These are phyloP conservation scores for Cadophora luteo-olivacea DNA, from an alignment of 2,329 filamentous ascomycete genomes.

Conservation along the genomic window DNA sequence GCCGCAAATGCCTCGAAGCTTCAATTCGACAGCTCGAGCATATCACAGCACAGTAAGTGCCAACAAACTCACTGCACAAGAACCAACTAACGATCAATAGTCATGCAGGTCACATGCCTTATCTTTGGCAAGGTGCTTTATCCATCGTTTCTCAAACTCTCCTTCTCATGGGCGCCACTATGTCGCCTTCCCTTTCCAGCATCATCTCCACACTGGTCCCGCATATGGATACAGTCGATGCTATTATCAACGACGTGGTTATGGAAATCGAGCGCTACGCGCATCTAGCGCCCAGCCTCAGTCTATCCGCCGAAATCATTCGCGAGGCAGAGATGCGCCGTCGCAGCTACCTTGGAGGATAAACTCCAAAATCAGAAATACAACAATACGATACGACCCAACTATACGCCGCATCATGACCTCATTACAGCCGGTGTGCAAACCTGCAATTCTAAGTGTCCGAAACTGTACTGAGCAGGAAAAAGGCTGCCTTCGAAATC, in stretches of 20 bases:
- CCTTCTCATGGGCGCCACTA: constrained; percentile 83
- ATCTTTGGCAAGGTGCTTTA: constrained; percentile 84
- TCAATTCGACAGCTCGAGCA: constrained; percentile 81
- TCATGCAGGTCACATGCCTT: constrained; percentile 83
- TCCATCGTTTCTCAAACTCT: constrained; percentile 84
- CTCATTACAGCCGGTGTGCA: background rate
- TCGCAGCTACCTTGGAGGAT: constrained; percentile 60
- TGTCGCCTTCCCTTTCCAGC: constrained; percentile 73
- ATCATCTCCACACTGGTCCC: constrained; percentile 67
- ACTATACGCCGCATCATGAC: background rate
- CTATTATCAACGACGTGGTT: constrained; percentile 79
- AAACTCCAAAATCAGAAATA: background rate
- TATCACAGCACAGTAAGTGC: constrained; percentile 74
- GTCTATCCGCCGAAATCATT: constrained; percentile 79
- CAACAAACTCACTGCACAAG: background rate
- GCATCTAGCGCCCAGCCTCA: constrained; percentile 76
- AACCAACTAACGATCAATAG: constrained; percentile 47
- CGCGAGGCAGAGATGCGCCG: constrained; percentile 78
- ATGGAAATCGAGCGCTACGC: constrained; percentile 77
- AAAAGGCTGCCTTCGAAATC: background rate
- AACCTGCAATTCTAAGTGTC: background rate
- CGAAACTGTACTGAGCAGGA: background rate
- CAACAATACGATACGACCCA: background rate
- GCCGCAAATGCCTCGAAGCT: constrained; percentile 81
- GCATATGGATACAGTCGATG: constrained; percentile 68